A percentile compares a stretch with the other conserved stretches of the same genome.
Conservation (phyloP, 1,139 yeast genomes). For the Candida sp. region DNA sequence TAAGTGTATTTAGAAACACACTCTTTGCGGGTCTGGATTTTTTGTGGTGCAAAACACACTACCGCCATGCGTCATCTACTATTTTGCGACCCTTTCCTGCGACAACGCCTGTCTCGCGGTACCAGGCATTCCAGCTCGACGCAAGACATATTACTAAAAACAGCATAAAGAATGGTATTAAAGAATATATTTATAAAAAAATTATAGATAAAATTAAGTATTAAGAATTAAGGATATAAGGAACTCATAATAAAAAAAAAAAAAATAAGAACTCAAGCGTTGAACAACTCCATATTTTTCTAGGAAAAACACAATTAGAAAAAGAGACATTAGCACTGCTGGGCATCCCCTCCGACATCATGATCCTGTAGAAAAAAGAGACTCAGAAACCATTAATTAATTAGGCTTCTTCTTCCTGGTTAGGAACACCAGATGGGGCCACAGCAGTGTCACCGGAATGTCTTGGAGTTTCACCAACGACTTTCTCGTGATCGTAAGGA, state of each 20-base stretch:
- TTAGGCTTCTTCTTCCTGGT: neutral
- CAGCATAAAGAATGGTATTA: neutral
- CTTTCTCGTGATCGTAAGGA: conserved; percentile 20
- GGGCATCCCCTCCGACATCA: neutral
- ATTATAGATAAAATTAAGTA: neutral
- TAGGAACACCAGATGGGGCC: conserved; percentile 20
- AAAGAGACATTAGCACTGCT: neutral
- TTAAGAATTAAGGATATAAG: neutral
- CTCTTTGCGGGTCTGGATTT: too few species aligned
- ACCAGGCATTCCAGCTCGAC: too few species aligned
- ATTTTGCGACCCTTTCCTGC: neutral
- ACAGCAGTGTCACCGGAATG: conserved; percentile 41
- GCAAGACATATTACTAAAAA: neutral
- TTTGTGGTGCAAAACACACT: neutral
- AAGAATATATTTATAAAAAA: neutral
- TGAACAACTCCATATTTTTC: neutral
- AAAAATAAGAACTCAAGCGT: neutral
- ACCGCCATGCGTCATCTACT: neutral
- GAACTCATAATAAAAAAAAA: neutral
- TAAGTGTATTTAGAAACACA: neutral
- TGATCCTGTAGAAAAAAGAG: neutral
- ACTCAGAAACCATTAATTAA: neutral
- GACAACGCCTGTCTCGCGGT: neutral
- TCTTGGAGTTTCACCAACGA: conserved; percentile 33
- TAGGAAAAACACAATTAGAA: neutral